Conservation (phyloP, 2,329 filamentous ascomycete species). For the Cordyceps farinosa region DNA sequence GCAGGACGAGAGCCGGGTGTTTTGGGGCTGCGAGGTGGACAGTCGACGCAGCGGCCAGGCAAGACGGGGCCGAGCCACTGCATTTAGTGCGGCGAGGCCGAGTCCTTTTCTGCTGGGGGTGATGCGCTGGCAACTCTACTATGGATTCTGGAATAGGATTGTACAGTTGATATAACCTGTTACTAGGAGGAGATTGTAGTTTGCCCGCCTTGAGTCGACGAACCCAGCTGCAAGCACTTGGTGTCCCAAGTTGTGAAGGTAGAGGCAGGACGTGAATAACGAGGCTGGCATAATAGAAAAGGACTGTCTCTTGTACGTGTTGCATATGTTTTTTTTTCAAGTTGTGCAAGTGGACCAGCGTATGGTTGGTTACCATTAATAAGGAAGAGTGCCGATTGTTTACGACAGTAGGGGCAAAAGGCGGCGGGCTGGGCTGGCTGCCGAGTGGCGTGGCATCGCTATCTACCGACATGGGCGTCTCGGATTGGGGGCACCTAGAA, state of each 20-base stretch:
- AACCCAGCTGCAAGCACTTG: neutral
- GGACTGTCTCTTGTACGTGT: neutral
- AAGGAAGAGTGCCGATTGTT: slow-evolving; percentile 13
- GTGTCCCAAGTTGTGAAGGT: neutral
- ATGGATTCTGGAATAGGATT: neutral
- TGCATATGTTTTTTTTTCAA: slow-evolving; percentile 9
- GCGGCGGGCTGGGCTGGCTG: slow-evolving; percentile 6
- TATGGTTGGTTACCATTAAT: neutral
- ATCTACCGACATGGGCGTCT: slow-evolving; percentile 13
- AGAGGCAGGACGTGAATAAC: neutral
- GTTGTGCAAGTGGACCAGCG: slow-evolving; percentile 14
- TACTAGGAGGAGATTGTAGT: neutral
- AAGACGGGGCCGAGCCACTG: slow-evolving; percentile 3
- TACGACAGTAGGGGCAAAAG: neutral
- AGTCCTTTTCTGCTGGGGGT: neutral
- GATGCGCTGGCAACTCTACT: slow-evolving; percentile 11
- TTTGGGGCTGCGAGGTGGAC: neutral
- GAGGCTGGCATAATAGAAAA: neutral
- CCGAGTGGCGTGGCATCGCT: slow-evolving; percentile 12
- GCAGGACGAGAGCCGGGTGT: neutral
- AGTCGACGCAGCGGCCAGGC: neutral
- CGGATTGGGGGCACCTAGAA: slow-evolving; percentile 2
- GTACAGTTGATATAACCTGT: neutral
- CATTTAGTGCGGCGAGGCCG: slow-evolving; percentile 11
- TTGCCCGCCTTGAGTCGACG: neutral